Evolutionary conservation across 2,329 filamentous ascomycete species (phyloP), one percentile per base, ranked within the genome.

Genomic region (Colletotrichum salicis): DNA sequence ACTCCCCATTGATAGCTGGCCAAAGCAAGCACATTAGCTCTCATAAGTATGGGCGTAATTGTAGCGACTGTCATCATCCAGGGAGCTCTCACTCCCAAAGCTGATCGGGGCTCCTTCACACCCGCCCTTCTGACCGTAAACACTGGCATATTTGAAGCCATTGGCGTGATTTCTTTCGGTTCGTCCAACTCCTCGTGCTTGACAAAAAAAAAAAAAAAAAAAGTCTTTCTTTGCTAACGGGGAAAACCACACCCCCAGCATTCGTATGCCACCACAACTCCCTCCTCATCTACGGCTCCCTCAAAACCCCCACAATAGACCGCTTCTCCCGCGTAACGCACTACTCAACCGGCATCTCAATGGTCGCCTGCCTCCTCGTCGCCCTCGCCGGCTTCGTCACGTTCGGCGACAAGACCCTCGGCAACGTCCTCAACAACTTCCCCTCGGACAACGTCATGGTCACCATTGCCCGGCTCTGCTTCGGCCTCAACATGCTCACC

Each of bases 361-460:
- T 98, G 88, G 76, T 95, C n/a, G 95, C 96, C 67, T 99, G 96
- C 79, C 87, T 99, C 64, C 83, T 92, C 71, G 94, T 99, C 91
- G 96, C 94, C 0, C 86, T 98, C 8, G 90, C 92, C 3, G 96
- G 96, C 29, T 98, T 97, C 83, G 87, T 99, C 55, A 95, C 93
- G 22, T 99, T 99, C 79, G 96, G 96, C 74, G 94, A 96, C 82
- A 90, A 92, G 78, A 99, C 96, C 4, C 87, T 95, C 76, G 96
- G 96, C 79, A 99, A 99, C 81, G 94, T 99, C 64, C 91, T 99
- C 77, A 99, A 99, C 86, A 99, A 99, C 84, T 98, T 99, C 79
- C 93, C 95, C 1, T 87, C 91, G 24, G 91, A 97, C 82, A 98
- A 97, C 82, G 87, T 92, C 76, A 92, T 98, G 90, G 95, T 98